Base-by-base conservation (phyloP, 148 eudicot genomes). In the Polygonum aviculare region DNA sequence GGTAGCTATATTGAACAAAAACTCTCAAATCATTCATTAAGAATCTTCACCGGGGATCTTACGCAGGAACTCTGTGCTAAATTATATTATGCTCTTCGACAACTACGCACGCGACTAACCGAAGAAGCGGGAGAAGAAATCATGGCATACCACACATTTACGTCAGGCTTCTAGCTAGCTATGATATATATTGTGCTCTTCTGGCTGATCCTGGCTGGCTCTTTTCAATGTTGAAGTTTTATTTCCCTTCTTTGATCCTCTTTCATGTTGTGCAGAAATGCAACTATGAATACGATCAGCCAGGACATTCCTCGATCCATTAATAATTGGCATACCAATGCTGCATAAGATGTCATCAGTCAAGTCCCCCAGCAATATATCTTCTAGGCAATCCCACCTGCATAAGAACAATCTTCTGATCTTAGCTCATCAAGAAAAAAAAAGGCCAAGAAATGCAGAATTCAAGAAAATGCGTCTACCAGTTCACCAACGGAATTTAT, bases 311-410 rank as follows among this genome's bases (percentile, higher is more conserved):
- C n/a, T n/a, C 3, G 98, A 90, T 45, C 88, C 90, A 70, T 81
- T 88, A 77, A 92, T 83, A 75, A 94, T 76, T 49, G 97, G 98
- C 98, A 94, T 94, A 67, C 98, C 98, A 74, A 94, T 89, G 85
- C 98, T 92, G 79, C 97, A 94, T 11, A 94, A 79, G 73, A 94
- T 89, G 62, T 85, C 90, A 81, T 92, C 96, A 10, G 97, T 94
- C 91, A 92, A 92, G 55, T 89, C 91, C 72, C 92, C 96, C 67
- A 86, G 78, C 81, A 94, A 77, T 74, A 94, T 74, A 55, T 94
- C 90, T 78, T 90, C 89, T 73, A 94, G 82, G 84, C 97, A 92
- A 40, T 92, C 98, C 98, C 98, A 94, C 81, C 97, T 94, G 88
- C 86, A 88, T 69, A 21, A 77, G 26, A 48, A 55, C 19, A 81